These are phyloP conservation scores for Chenopodium suecicum DNA, from an alignment of 148 eudicot genomes.

Conservation along the genomic window DNA sequence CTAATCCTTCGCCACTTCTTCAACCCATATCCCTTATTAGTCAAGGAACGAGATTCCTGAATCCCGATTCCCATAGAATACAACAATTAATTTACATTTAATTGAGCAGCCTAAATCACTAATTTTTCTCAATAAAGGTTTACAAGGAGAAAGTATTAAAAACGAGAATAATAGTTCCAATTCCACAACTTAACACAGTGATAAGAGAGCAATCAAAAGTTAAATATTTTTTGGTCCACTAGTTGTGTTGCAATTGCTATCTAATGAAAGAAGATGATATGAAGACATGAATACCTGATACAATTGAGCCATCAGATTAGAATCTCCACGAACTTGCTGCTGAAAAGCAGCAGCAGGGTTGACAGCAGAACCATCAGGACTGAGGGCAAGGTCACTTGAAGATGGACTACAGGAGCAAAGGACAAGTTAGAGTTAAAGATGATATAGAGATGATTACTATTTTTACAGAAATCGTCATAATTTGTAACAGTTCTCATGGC, in stretches of 20 bases:
- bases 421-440: too few relatives aligned
- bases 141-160: not conserved
- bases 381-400: constrained; percentile 46
- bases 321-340: constrained; percentile 70
- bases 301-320: constrained; percentile 77
- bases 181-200: not conserved
- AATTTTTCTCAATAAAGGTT: not conserved
- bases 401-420: constrained; percentile 43
- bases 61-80: not conserved
- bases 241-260: not conserved
- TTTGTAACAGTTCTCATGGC: too few relatives aligned
- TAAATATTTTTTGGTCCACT: not conserved
- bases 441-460: too few relatives aligned
- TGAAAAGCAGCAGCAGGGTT: constrained; percentile 84
- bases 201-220: not conserved
- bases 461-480: too few relatives aligned
- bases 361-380: constrained; percentile 94
- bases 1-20: constrained; percentile 81
- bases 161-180: not conserved
- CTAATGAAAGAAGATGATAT: not conserved
- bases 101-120: not conserved
- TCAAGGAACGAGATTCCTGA: too few relatives aligned
- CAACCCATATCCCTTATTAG: constrained; percentile 70
- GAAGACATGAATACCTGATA: constrained; percentile 59
- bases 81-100: not conserved